Evolutionary conservation across 78 protist species (phyloP), one percentile per base, ranked within the genome.

Genomic region (Dictyostelium purpureum): DNA sequence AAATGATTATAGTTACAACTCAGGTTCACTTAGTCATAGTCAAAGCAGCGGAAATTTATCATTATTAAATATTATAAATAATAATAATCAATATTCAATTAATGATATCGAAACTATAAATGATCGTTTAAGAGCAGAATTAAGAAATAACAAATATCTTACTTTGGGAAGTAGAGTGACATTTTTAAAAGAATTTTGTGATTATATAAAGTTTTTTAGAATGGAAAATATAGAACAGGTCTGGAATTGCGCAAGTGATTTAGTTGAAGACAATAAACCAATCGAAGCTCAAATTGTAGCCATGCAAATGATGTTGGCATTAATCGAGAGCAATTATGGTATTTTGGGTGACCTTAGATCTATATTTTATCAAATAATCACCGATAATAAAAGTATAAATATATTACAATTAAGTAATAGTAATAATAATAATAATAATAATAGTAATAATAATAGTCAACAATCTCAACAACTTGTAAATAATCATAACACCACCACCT

Each of bases 171-270:
- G 47, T 19, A 51, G 66, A 9, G 47, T 75, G 7, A 38, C 24
- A 33, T 75, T 75, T 37, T 24, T 51, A 6, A 51, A 47, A 21
- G 81, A 75, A 21, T 28, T 75, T 43, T 75, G 67, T 75, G 81
- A 75, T 35, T 75, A 75, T 52, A 75, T 75, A 33, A 75, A 75
- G 66, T 51, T 75, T 28, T 75, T 75, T 35, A 75, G 47, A 57
- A 26, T 51, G 6, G 66, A 75, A 19, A 42, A 66, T 69, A n/a
- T 81, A 9, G 89, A 81, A 52, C 70, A 49, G 37, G 56, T 81
- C 9, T 85, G 80, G 82, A 24, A 19, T 40, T 85, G 74, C 21
- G 76, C 77, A 18, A 37, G 38, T 18, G 92, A 85, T 61, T 85
- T 85, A n/a, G 19, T 61, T 0, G 71, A 56, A 26, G 71, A 42